A percentile compares a stretch with the other conserved stretches of the same genome.
These are phyloP conservation scores for Vinca minor DNA, from an alignment of 257 asterid species.

Conservation along the genomic window DNA sequence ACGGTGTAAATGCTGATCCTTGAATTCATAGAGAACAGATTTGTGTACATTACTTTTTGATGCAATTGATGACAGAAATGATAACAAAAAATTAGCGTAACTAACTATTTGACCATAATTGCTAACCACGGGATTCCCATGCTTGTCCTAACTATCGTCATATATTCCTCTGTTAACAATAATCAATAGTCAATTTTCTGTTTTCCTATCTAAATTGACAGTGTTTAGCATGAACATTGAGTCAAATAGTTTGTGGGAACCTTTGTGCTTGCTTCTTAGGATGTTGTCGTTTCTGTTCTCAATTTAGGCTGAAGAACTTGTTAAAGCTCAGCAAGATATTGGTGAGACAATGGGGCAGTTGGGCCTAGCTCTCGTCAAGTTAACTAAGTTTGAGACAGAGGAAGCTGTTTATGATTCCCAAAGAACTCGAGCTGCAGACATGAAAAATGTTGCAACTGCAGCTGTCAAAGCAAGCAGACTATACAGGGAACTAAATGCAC, in stretches of 20 bases:
- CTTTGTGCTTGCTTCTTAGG: conserved; percentile 1
- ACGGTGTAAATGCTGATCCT: neutral
- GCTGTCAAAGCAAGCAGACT: conserved; percentile 96
- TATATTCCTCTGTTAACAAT: neutral
- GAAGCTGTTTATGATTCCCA: conserved; percentile 78
- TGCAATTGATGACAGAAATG: neutral
- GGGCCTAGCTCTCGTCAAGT: conserved; percentile 85
- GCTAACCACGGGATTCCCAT: neutral
- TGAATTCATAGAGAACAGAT: neutral
- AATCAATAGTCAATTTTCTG: neutral
- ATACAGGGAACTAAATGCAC: conserved; percentile 83
- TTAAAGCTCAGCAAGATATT: conserved; percentile 88
- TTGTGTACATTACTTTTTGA: neutral
- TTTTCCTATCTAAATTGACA: neutral
- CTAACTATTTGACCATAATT: neutral
- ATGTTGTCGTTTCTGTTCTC: conserved; percentile 3
- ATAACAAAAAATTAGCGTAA: neutral
- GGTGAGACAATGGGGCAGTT: conserved; percentile 95
- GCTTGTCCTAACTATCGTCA: neutral
- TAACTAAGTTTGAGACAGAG: conserved; percentile 92
- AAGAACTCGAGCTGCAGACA: conserved; percentile 72
- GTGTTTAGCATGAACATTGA: neutral
- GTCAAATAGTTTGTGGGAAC: neutral
- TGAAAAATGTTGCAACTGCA: conserved; percentile 93
- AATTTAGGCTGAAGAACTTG: conserved; percentile 83